phyloP scores from a whole-genome alignment of 2,329 filamentous ascomycete genomes.

The Cephalotrichum gorgonifer region DNA sequence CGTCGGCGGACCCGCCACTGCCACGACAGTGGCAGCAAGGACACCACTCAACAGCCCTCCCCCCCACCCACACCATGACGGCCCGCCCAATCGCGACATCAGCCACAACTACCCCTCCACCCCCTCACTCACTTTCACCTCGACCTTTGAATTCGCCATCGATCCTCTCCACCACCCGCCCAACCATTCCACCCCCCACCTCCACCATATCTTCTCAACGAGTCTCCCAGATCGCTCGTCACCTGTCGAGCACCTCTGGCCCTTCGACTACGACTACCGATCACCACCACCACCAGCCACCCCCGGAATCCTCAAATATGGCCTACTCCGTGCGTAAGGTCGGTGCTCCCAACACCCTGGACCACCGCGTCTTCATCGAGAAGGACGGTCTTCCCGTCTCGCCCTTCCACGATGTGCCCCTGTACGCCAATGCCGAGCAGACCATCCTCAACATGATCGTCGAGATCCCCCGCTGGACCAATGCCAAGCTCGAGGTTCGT shows the following conservation, averaged over 20 bases:
- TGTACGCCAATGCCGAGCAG: constrained; percentile 94
- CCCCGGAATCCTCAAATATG: constrained; percentile 27
- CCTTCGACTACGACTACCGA: no score
- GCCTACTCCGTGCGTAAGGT: constrained; percentile 77
- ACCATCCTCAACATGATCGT: constrained; percentile 98
- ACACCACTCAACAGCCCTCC: not conserved
- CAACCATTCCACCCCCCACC: not conserved
- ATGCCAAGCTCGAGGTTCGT: constrained; percentile 96
- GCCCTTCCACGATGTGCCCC: constrained; percentile 96
- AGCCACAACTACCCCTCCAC: constrained; percentile 5
- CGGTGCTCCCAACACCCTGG: constrained; percentile 81
- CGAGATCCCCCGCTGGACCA: constrained; percentile 99
- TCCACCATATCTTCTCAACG: constrained; percentile 5
- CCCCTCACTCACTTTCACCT: not conserved
- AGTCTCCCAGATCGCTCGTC: constrained; percentile 4
- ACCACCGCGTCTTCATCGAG: constrained; percentile 96
- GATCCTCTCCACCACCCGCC: not conserved
- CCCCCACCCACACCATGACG: constrained; percentile 1
- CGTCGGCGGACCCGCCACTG: not conserved
- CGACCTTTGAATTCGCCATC: no score
- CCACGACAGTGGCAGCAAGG: not conserved
- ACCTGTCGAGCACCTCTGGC: constrained; percentile 2
- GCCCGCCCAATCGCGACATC: constrained; percentile 4
- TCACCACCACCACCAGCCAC: not conserved
- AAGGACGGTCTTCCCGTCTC: constrained; percentile 92